Base-by-base conservation (phyloP, 768 basidiomycete species). In the Tricholoma matsutake region DNA sequence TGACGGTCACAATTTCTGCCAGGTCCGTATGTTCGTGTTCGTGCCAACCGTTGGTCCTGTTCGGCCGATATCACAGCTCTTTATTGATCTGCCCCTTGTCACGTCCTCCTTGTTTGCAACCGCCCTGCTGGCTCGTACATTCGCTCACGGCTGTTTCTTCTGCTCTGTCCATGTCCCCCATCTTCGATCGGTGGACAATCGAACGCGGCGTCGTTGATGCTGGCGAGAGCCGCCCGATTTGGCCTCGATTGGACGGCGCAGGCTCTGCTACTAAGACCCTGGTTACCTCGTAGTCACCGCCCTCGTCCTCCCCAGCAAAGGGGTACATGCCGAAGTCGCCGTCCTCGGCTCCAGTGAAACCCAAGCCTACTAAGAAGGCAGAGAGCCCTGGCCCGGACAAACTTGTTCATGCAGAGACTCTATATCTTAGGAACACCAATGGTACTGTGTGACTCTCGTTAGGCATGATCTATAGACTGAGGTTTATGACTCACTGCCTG, bases 71-170 rank as follows among this genome's bases (percentile, higher is more conserved):
- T n/a, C n/a, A n/a, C n/a, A n/a, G n/a, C 35, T 10, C 35, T 6
- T 37, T 10, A 37, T 10, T 37, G 35, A 37, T 2, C 35, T 37
- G 35, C 68, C 37, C 61, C 68, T 71, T 14, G 62, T 56, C 6
- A 69, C 63, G 14, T 68, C 69, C 3, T 62, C 68, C n/a, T n/a
- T 9, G 6, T 37, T 37, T 37, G 35, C 35, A 37, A 37, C 35
- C 35, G 10, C 35, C 35, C 35, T 14, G 13, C 35, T 37, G 35
- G 35, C 13, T 37, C 10, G 13, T 37, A 10, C 11, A 37, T 37
- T 37, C 35, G 2, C 35, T 37, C 35, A 37, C 35, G 11, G 35
- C 35, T 11, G 11, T 37, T 37, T n/a, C n/a, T 14, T 37, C 35
- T 37, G 35, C 35, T 37, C 35, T 37, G 35, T 37, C 6, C 11